Evolutionary conservation across 345 rosid species (phyloP).

Genomic region (Kernera saxatilis): DNA sequence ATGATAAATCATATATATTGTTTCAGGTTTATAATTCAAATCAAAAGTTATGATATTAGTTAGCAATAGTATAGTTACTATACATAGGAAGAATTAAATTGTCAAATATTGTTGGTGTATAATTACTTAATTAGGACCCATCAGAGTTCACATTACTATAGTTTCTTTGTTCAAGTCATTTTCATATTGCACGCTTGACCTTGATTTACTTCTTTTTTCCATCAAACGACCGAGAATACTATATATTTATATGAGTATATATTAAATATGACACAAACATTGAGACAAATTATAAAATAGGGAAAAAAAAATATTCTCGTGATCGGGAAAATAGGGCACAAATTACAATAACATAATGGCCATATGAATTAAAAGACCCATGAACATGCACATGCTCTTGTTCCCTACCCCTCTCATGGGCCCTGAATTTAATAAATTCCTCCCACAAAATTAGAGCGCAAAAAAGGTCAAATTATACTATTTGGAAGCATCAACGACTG

Average conservation of each 20-base stretch:
- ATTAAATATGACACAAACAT: conserved; percentile 23
- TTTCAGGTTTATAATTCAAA: no score
- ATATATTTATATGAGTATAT: not conserved
- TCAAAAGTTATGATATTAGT: not conserved
- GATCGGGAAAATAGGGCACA: conserved; percentile 24
- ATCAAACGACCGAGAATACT: not conserved
- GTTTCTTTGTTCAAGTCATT: conserved; percentile 10
- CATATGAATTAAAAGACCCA: conserved; percentile 24
- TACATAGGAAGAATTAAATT: not conserved
- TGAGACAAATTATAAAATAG: conserved; percentile 11
- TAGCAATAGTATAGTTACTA: not conserved
- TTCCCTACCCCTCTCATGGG: conserved; percentile 27
- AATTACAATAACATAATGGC: conserved; percentile 21
- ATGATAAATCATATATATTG: no score
- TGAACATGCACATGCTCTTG: conserved; percentile 34
- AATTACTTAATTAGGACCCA: conserved; percentile 7
- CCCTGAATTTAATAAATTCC: conserved; percentile 20
- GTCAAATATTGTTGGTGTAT: conserved; percentile 3
- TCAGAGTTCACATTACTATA: not conserved
- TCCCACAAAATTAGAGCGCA: conserved; percentile 30
- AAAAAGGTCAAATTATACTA: conserved; percentile 8
- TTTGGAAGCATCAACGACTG: conserved; percentile 15
- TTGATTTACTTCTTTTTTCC: not conserved
- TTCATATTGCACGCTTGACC: conserved; percentile 27
- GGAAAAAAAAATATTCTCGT: conserved; percentile 5